Percentiles rank a stretch among this genome's conserved stretches.
phyloP scores from a whole-genome alignment of 2,329 filamentous ascomycete genomes.

The Hypoxylon sp. region DNA sequence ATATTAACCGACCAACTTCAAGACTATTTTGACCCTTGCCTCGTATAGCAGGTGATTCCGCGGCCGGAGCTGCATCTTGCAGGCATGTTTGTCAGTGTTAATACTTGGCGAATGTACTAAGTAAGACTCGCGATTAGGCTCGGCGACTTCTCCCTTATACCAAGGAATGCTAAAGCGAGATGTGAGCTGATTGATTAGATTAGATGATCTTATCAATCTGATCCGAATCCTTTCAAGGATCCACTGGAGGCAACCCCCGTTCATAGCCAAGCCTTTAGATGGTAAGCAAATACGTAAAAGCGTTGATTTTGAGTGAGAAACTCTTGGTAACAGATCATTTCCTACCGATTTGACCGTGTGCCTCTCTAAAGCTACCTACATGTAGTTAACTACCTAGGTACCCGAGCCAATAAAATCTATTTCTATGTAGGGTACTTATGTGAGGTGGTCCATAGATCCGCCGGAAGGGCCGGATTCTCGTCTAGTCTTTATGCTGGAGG shows the following conservation, averaged over 20 bases:
- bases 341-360: not conserved
- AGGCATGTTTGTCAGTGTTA: constrained; percentile 1
- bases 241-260: constrained; percentile 1
- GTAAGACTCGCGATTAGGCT: constrained; percentile 16
- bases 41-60: constrained; percentile 23
- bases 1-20: constrained; percentile 4
- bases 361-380: not conserved
- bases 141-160: constrained; percentile 12
- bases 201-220: constrained; percentile 55
- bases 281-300: constrained; percentile 21
- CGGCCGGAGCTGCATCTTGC: constrained; percentile 30
- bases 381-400: not conserved
- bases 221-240: constrained; percentile 19
- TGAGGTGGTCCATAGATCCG: too few relatives aligned
- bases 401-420: too few relatives aligned
- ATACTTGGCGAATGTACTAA: not conserved
- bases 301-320: not conserved
- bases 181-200: constrained; percentile 38
- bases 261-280: constrained; percentile 28
- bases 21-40: constrained; percentile 4
- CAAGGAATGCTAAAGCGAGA: constrained; percentile 1
- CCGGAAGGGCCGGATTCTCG: too few relatives aligned
- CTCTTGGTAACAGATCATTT: constrained; percentile 61
- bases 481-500: too few relatives aligned
- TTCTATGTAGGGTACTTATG: too few relatives aligned